These are phyloP conservation scores for Bremia lactucae DNA, from an alignment of 352 stramenopile species.

Conservation along the genomic window DNA sequence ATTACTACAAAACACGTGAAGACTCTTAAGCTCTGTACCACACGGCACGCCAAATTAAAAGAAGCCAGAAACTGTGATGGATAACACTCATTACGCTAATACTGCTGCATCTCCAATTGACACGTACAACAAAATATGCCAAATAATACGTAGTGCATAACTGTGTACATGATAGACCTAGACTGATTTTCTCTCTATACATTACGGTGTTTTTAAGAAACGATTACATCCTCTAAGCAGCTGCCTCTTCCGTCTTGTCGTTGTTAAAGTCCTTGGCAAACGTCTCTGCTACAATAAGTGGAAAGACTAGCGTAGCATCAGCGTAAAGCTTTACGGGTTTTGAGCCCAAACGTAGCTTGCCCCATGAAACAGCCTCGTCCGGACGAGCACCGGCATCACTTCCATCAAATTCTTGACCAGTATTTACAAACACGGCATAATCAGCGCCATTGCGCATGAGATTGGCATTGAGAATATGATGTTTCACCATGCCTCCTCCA, in stretches of 20 bases:
- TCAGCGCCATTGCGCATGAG: conserved; percentile 99
- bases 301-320: conserved; percentile 98
- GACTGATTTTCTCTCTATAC: no score
- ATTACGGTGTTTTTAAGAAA: conserved; percentile 9
- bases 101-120: no score
- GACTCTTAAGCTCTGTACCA: no score
- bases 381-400: conserved; percentile 95
- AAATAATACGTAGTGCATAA: no score
- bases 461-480: conserved; percentile 99
- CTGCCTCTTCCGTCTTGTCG: conserved; percentile 35
- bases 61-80: no score
- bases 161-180: no score
- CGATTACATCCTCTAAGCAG: conserved; percentile 13
- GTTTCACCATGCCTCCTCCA: conserved; percentile 96
- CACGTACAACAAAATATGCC: no score
- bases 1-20: no score
- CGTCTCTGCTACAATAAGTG: conserved; percentile 97
- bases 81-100: no score
- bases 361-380: conserved; percentile 99
- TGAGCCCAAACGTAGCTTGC: conserved; percentile 93
- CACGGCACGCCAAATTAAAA: no score
- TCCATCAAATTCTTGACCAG: conserved; percentile 96
- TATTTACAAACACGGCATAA: conserved; percentile 99
- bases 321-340: conserved; percentile 95
- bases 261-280: conserved; percentile 93